Evolutionary conservation across 140 eudicot genomes (phyloP), one percentile per base, ranked within the genome.

Genomic region (Eryngium alpinum): DNA sequence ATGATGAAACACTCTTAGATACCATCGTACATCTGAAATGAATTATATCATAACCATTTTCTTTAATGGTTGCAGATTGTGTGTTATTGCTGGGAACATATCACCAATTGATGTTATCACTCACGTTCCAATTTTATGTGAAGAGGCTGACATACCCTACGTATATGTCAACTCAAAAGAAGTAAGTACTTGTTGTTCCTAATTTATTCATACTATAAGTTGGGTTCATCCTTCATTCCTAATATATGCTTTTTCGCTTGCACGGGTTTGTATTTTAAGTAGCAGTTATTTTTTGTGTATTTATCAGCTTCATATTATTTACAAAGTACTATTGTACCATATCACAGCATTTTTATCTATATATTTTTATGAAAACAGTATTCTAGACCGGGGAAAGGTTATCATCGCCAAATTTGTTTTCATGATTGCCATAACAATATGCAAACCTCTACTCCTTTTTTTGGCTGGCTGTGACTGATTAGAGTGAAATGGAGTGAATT

Each of bases 31-130:
- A 59, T 22, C 19, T 50, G 49, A 51, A 52, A n/a, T n/a, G 17
- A 70, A 67, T 4, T 53, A 3, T 49, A 11, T 18, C 66, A 51
- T 77, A 60, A 31, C 18, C 29, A 46, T 65, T 9, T 67, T 27
- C 67, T 79, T 63, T 81, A 80, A 80, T 88, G 63, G 66, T 70
- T 83, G 89, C 98, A 96, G 99, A 77, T 79, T 96, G 75, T 96
- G 98, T 70, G 87, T 96, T 53, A 93, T 96, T 71, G 99, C 99
- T 79, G 99, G 99, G 60, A 93, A 96, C 89, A 96, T 96, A 52
- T 91, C 97, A 38, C 99, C 99, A 19, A 96, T 96, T 44, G 99
- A 96, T 85, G 98, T 96, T 76, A 96, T 96, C 71, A 96, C 99
- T 75, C 99, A 96, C 78, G 90, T 96, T 77, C 99, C 99, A 27